Evolutionary conservation across 2,329 filamentous ascomycete species (phyloP).

Genomic region (Teratosphaeriaceae sp.): DNA sequence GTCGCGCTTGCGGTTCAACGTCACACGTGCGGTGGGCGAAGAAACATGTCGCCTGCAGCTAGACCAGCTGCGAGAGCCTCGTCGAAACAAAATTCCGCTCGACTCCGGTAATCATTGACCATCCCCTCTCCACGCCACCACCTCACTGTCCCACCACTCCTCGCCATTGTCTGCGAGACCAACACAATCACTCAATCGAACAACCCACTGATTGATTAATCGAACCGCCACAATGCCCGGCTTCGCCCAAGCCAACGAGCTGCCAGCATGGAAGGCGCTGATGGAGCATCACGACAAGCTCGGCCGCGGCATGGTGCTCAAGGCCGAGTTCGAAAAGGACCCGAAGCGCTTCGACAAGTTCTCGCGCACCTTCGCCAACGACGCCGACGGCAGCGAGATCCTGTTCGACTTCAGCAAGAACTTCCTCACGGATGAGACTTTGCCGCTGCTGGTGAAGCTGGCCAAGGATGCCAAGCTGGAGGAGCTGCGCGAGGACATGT

Average conservation of each 20-base stretch:
- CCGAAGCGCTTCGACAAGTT: constrained; percentile 85
- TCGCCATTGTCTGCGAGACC: background rate
- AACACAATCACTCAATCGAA: background rate
- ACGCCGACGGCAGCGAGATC: constrained; percentile 73
- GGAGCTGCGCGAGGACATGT: constrained; percentile 95
- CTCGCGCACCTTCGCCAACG: constrained; percentile 74
- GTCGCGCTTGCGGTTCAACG: too few relatives aligned
- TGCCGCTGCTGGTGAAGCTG: constrained; percentile 78
- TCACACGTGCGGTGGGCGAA: too few relatives aligned
- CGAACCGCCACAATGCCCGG: constrained; percentile 40
- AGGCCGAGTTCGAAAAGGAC: constrained; percentile 87
- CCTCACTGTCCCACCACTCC: background rate
- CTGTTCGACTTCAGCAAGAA: constrained; percentile 99
- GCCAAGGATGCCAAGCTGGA: constrained; percentile 87
- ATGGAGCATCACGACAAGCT: constrained; percentile 82
- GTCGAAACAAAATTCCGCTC: too few relatives aligned
- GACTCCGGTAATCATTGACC: too few relatives aligned
- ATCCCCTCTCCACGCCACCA: background rate
- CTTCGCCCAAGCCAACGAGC: constrained; percentile 78
- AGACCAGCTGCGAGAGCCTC: too few relatives aligned
- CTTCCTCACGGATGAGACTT: constrained; percentile 88
- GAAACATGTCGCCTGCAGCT: too few relatives aligned
- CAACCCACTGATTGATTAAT: background rate
- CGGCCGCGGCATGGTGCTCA: constrained; percentile 84
- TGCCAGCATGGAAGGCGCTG: constrained; percentile 82